Base-by-base conservation (phyloP, 2,329 filamentous ascomycete genomes). In the Beauveria caledonica region DNA sequence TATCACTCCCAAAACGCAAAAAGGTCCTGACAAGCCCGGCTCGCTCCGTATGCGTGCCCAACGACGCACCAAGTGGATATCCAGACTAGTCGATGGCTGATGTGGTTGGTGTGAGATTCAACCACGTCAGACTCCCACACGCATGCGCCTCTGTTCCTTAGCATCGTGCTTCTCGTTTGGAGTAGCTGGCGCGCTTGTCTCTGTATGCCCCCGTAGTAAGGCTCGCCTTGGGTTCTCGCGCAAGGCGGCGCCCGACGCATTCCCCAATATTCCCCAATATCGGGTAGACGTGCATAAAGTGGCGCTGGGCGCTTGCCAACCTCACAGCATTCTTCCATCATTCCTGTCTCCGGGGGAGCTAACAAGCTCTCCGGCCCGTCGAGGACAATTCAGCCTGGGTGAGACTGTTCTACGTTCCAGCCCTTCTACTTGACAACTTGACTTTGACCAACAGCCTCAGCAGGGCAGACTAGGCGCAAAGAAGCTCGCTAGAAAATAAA, bases 81-180 rank as follows among this genome's bases (percentile, higher is more conserved):
- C 25, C 25, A 25, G 21, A 49, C 55, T 40, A 40, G 33, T 58
- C 33, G 15, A 52, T 52, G 48, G 55, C 36, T 49, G 46, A 58
- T 40, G 25, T 58, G 56, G 48, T 36, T 58, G 56, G 56, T 36
- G 36, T 58, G 36, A 44, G 46, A 58, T 58, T 44, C 25, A 58
- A 58, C 53, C 56, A 58, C 56, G 56, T 58, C 56, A 58, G 56
- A 52, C 56, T 58, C 25, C 36, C 56, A 58, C 55, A 49, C 36
- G n/a, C 36, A 19, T 44, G 9, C 52, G 5, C 27, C 13, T 44
- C 3, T 15, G n/a, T 45, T 44, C 17, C 23, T 7, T 25, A 15
- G 10, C 21, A 25, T n/a, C 15, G 10, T n/a, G 11, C 33, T 9
- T n/a, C 36, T 23, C 21, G 5, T 7, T 11, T 49, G 21, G 21